Evolutionary conservation across 768 basidiomycete genomes (phyloP).

Genomic region (Suillus fuscotomentosus): DNA sequence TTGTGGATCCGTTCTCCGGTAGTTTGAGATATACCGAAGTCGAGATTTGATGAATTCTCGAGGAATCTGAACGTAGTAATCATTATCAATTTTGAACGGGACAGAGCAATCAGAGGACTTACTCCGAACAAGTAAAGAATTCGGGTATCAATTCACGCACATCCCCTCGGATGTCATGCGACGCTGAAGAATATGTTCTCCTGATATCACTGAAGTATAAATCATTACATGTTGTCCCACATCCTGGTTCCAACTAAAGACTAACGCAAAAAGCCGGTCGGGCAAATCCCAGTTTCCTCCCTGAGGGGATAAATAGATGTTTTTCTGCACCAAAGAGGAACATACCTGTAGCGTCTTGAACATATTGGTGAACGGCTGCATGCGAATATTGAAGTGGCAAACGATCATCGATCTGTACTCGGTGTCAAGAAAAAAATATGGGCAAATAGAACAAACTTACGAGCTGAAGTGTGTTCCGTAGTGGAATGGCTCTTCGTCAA

Average conservation of each 20-base stretch:
- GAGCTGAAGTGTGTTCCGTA: constrained; percentile 96
- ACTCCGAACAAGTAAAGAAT: constrained; percentile 85
- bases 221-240: not conserved
- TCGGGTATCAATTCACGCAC: constrained; percentile 93
- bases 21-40: constrained; percentile 73
- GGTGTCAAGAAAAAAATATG: not conserved
- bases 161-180: constrained; percentile 84
- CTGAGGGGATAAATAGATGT: constrained; percentile 33
- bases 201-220: constrained; percentile 57
- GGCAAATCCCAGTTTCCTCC: constrained; percentile 96
- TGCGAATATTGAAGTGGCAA: constrained; percentile 88
- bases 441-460: constrained; percentile 7
- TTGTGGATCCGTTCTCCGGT: constrained; percentile 81
- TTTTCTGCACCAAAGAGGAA: not conserved
- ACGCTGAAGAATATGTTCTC: constrained; percentile 83
- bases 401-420: constrained; percentile 78
- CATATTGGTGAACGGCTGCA: constrained; percentile 91
- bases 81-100: not conserved
- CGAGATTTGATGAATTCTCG: constrained; percentile 74
- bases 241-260: not conserved
- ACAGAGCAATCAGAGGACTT: constrained; percentile 18
- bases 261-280: constrained; percentile 78
- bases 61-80: constrained; percentile 58
- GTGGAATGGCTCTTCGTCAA: constrained; percentile 86
- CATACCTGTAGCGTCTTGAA: constrained; percentile 82